Conservation (phyloP, 1,139 yeast genomes). For the Protomyces lactucae-debilis region DNA sequence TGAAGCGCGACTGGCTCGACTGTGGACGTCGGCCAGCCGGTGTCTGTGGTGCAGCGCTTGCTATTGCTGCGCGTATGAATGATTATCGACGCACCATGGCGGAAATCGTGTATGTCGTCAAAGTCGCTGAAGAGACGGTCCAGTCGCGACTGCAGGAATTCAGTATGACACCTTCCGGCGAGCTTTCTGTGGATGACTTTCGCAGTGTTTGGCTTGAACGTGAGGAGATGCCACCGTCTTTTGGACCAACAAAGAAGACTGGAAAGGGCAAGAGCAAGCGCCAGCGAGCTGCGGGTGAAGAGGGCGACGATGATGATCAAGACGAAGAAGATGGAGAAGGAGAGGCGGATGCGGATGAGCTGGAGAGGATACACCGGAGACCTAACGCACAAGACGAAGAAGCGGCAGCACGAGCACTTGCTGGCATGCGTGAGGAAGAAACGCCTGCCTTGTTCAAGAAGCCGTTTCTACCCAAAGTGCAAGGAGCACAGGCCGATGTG, state of each 20-base stretch:
- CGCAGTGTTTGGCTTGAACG: slow-evolving; percentile 51
- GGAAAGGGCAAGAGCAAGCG: slow-evolving; percentile 29
- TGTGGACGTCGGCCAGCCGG: slow-evolving; percentile 99
- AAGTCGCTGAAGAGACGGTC: slow-evolving; percentile 88
- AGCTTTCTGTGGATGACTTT: slow-evolving; percentile 66
- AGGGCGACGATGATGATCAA: slow-evolving; percentile 2
- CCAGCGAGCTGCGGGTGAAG: slow-evolving; percentile 20
- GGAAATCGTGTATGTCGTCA: slow-evolving; percentile 92
- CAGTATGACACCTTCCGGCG: slow-evolving; percentile 68
- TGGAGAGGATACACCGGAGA: slow-evolving; percentile 36
- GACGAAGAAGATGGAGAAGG: neutral
- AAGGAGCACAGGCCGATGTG: neutral
- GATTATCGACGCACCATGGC: slow-evolving; percentile 86
- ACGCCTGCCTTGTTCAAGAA: slow-evolving; percentile 5
- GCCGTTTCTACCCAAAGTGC: neutral
- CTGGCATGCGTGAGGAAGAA: slow-evolving; percentile 10
- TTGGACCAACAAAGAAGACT: slow-evolving; percentile 47
- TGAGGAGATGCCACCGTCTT: slow-evolving; percentile 76
- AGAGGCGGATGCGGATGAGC: slow-evolving; percentile 23
- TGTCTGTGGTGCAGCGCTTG: slow-evolving; percentile 91
- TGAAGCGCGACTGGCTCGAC: slow-evolving; percentile 93
- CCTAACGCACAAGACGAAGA: slow-evolving; percentile 19
- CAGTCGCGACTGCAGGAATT: slow-evolving; percentile 88
- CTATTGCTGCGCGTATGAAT: slow-evolving; percentile 94
- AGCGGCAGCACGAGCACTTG: slow-evolving; percentile 17